Conservation (phyloP, 495 filamentous ascomycete genomes). For the Lasiosphaeria ovina region DNA sequence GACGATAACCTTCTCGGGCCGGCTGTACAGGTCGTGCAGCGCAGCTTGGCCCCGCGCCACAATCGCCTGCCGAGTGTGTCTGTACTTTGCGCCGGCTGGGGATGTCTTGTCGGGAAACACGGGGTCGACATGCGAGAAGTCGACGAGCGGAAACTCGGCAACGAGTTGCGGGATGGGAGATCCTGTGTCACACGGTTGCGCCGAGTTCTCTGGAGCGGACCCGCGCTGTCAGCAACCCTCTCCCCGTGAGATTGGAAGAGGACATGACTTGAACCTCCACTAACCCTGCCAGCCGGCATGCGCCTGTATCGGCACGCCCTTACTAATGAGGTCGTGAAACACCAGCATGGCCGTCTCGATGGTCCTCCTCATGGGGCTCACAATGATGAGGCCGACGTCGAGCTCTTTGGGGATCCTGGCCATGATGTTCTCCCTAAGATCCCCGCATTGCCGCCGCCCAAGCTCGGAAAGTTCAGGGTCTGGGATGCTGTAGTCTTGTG, state of each 20-base stretch:
- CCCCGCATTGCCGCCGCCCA: constrained; percentile 50
- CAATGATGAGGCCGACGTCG: constrained; percentile 53
- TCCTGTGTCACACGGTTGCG: constrained; percentile 58
- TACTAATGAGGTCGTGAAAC: constrained; percentile 51
- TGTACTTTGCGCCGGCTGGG: constrained; percentile 40
- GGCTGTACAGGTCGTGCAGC: constrained; percentile 46
- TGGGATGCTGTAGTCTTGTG: constrained; percentile 50
- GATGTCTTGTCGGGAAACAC: constrained; percentile 57
- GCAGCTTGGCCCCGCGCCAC: constrained; percentile 46
- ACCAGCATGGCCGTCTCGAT: constrained; percentile 54
- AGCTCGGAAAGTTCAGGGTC: constrained; percentile 57
- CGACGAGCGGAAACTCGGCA: constrained; percentile 50
- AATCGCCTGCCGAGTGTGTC: constrained; percentile 46
- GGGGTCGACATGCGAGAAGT: constrained; percentile 54
- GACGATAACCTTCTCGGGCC: constrained; percentile 59
- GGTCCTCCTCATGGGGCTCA: constrained; percentile 58
- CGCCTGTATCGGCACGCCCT: constrained; percentile 50
- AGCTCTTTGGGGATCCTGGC: constrained; percentile 45
- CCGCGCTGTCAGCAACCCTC: not conserved
- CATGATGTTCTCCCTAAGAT: constrained; percentile 45
- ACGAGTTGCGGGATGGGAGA: constrained; percentile 39
- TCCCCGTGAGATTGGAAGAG: no score
- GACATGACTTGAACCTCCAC: not conserved
- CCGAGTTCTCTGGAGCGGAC: constrained; percentile 49
- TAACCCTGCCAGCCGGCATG: constrained; percentile 55